Conservation (phyloP, 2,329 filamentous ascomycete genomes). For the Rosellinia necatrix region DNA sequence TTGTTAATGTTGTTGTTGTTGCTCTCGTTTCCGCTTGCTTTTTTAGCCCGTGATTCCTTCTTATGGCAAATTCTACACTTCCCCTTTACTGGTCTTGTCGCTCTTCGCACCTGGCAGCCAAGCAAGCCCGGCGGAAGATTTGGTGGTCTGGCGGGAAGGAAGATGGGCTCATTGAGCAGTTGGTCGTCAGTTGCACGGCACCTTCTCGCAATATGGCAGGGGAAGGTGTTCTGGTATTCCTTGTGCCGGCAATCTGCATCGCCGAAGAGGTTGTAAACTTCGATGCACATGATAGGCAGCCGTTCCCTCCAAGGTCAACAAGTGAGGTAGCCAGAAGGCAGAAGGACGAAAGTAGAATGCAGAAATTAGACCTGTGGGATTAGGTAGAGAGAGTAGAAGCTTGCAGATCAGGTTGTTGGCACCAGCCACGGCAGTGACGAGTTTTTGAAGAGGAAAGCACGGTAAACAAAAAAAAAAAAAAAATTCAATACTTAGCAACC, state of each 20-base stretch:
- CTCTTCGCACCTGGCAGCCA: slow-evolving; percentile 27
- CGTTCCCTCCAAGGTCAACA: neutral
- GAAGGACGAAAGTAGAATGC: neutral
- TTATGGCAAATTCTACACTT: slow-evolving; percentile 28
- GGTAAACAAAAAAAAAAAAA: no score
- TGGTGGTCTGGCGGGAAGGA: slow-evolving; percentile 28
- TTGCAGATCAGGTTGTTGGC: no score
- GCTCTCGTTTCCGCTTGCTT: neutral
- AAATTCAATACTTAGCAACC: no score
- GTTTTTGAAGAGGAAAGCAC: no score
- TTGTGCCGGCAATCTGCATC: slow-evolving; percentile 38
- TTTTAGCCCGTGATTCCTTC: neutral
- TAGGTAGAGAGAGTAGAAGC: neutral
- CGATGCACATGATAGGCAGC: slow-evolving; percentile 40
- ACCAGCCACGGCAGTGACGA: no score
- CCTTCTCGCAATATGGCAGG: slow-evolving; percentile 37
- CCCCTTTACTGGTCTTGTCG: slow-evolving; percentile 31
- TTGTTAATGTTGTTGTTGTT: neutral
- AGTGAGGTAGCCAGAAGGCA: neutral
- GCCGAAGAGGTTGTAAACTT: slow-evolving; percentile 37
- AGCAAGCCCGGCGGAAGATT: slow-evolving; percentile 30
- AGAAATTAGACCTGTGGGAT: neutral
- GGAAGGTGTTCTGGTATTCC: slow-evolving; percentile 43
- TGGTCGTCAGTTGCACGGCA: slow-evolving; percentile 27
- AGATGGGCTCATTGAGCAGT: slow-evolving; percentile 31